Evolutionary conservation across 2,329 filamentous ascomycete species (phyloP).

Genomic region (Sodiomyces alkalinus): DNA sequence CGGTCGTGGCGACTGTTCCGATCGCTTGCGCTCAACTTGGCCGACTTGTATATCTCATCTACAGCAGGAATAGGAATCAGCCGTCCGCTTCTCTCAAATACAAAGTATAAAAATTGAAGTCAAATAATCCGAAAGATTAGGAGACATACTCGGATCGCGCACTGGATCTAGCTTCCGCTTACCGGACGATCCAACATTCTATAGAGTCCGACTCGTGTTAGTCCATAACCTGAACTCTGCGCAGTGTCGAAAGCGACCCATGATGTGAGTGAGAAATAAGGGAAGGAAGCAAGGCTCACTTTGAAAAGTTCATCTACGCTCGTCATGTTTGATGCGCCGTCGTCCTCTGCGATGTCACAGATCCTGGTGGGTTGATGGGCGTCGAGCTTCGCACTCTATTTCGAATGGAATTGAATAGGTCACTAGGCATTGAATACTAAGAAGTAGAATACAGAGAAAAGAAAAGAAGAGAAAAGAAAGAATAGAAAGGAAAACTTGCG

Average conservation of each 20-base stretch:
- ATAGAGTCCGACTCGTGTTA: too few relatives aligned
- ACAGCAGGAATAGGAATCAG: slow-evolving; percentile 1
- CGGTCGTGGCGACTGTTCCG: slow-evolving; percentile 26
- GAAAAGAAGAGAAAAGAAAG: too few relatives aligned
- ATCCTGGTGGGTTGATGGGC: too few relatives aligned
- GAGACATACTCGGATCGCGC: slow-evolving; percentile 44
- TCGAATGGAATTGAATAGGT: too few relatives aligned
- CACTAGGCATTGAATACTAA: too few relatives aligned
- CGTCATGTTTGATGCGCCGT: slow-evolving; percentile 27
- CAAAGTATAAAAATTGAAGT: not conserved
- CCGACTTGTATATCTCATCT: slow-evolving; percentile 52
- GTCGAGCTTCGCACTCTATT: too few relatives aligned
- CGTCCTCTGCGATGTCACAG: too few relatives aligned
- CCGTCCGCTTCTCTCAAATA: not conserved
- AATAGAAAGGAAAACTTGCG: too few relatives aligned
- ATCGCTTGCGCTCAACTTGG: slow-evolving; percentile 31
- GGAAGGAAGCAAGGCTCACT: slow-evolving; percentile 14
- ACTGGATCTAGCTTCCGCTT: slow-evolving; percentile 50
- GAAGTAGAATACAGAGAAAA: too few relatives aligned
- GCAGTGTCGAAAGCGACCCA: too few relatives aligned
- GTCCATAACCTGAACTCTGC: too few relatives aligned
- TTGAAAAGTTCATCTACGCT: slow-evolving; percentile 47
- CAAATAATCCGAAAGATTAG: too few relatives aligned
- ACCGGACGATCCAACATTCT: slow-evolving; percentile 30
- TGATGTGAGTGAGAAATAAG: slow-evolving; percentile 6